Base-by-base conservation (phyloP, 1,139 yeast species). In the Yamadazyma sp. region DNA sequence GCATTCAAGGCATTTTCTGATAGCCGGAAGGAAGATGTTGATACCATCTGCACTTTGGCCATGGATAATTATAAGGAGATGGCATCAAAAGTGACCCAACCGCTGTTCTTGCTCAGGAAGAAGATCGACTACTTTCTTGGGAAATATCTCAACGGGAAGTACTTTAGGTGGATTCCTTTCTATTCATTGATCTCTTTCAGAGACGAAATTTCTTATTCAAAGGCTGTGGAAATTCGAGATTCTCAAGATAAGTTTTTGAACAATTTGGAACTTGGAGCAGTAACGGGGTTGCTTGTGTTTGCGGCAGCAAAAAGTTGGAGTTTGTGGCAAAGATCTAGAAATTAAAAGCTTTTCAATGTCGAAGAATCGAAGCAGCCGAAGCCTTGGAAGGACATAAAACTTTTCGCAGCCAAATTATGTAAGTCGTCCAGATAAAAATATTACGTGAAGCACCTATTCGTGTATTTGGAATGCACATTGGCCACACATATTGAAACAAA, bases 121-220 rank as follows among this genome's bases (percentile, higher is more conserved):
- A 68, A 72, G 38, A 60, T 88, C 5, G 97, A 91, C 56, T 77
- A 77, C 40, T 48, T 77, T 4, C 65, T 91, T 37, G 85, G 89
- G 4, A 74, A 70, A 38, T 50, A 70, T 12, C 64, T 59, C 23
- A 61, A 60, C 44, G 71, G 71, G 7, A 39, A 40, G 11, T 58
- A 80, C 14, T 79, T 81, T 45, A 63, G 61, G 31, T 88, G 96
- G 96, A 66, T 87, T 30, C 96, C 97, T 1, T 65, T 91, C 54
- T 91, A 91, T 60, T 82, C 96, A 8, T 89, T 91, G 97, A 86
- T 91, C 2, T 84, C 95, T 1, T 91, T 91, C 63, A 70, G 96
- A 47, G 81, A 84, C 10, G 96, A 89, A 54, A 84, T 89, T 27
- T 68, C 84, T 3, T 91, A 91, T 56, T 75, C 89, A 1, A 69